Evolutionary conservation across 495 filamentous ascomycete genomes (phyloP).

Genomic region (Trichoderma parareesei): DNA sequence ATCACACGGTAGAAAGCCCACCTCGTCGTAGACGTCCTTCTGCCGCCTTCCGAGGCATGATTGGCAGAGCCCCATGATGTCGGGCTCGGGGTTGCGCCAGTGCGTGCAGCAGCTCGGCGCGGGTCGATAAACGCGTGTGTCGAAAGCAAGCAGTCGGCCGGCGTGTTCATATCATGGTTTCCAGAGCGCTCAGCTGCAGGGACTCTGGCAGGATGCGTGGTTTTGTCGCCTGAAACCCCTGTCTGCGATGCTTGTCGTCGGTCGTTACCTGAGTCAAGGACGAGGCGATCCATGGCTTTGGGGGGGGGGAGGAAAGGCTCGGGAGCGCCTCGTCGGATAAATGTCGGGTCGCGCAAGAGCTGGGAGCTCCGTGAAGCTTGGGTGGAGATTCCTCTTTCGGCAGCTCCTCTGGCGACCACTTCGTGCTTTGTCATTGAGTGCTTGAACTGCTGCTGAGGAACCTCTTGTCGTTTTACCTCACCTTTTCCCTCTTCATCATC

Average conservation of each 20-base stretch:
- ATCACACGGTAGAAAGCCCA: slow-evolving; percentile 14
- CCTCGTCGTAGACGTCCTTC: slow-evolving; percentile 35
- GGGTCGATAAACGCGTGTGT: background rate
- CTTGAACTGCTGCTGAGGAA: too few species aligned
- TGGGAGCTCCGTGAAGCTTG: background rate
- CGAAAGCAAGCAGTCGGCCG: background rate
- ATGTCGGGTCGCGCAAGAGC: background rate
- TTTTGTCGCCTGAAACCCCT: background rate
- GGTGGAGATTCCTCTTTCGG: background rate
- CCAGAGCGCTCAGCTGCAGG: background rate
- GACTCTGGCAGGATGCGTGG: background rate
- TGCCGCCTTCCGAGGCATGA: slow-evolving; percentile 37
- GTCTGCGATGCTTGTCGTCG: background rate
- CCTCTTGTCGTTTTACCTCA: too few species aligned
- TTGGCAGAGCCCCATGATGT: slow-evolving; percentile 38
- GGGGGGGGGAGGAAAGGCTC: background rate
- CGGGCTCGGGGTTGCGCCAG: slow-evolving; percentile 5
- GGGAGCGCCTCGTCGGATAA: slow-evolving; percentile 5
- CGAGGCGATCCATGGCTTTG: background rate
- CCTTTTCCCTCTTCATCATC: too few species aligned
- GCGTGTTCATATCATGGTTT: slow-evolving; percentile 1
- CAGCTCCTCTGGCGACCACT: background rate
- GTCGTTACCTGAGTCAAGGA: background rate
- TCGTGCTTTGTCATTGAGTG: too few species aligned
- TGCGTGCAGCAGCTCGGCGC: slow-evolving; percentile 12